Conservation (phyloP, 805 yeast genomes). For the Yamadazyma nakazawae region DNA sequence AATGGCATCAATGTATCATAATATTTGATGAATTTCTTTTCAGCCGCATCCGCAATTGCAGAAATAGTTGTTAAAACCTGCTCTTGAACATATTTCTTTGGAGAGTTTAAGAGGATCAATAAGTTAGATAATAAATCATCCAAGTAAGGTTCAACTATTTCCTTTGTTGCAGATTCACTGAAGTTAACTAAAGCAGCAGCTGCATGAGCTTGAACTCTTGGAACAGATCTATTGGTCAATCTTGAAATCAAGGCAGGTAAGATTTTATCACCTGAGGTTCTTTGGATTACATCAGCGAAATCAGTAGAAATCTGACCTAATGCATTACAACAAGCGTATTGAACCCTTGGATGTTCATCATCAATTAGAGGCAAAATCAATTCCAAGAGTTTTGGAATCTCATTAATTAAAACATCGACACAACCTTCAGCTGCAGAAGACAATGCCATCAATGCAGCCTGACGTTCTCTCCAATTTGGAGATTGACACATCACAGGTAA, state of each 20-base stretch:
- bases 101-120: slow-evolving; percentile 73
- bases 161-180: slow-evolving; percentile 86
- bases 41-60: slow-evolving; percentile 95
- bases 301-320: slow-evolving; percentile 96
- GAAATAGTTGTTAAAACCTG: slow-evolving; percentile 97
- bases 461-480: slow-evolving; percentile 86
- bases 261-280: slow-evolving; percentile 71
- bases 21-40: slow-evolving; percentile 80
- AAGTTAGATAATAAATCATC: slow-evolving; percentile 76
- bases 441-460: slow-evolving; percentile 94
- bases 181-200: slow-evolving; percentile 98
- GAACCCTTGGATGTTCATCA: slow-evolving; percentile 91
- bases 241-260: slow-evolving; percentile 86
- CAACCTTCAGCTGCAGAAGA: slow-evolving; percentile 98
- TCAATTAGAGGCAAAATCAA: slow-evolving; percentile 80
- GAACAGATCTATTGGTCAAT: slow-evolving; percentile 68
- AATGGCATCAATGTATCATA: slow-evolving; percentile 94
- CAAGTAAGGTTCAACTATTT: slow-evolving; percentile 85
- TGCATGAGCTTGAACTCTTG: slow-evolving; percentile 96
- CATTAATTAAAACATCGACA: slow-evolving; percentile 77
- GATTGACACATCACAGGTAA: slow-evolving; percentile 81
- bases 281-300: slow-evolving; percentile 85
- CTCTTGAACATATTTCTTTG: slow-evolving; percentile 92
- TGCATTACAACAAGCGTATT: slow-evolving; percentile 95
- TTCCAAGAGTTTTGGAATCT: slow-evolving; percentile 77